Base-by-base conservation (phyloP, 2,329 filamentous ascomycete species). In the Talaromyces sp. region DNA sequence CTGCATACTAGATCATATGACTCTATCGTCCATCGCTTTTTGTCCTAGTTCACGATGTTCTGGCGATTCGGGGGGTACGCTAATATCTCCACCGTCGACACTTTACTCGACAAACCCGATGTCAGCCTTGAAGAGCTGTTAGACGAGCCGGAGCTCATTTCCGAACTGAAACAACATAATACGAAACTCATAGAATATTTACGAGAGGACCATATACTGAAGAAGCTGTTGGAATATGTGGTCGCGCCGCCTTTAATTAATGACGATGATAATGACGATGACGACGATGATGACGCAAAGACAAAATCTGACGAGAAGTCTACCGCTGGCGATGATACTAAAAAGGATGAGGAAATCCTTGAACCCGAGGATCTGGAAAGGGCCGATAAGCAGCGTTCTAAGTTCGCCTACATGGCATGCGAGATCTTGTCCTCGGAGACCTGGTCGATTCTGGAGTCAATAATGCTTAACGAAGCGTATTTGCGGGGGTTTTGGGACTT, bases 21-120 rank as follows among this genome's bases (percentile, higher is more conserved):
- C 71, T 74, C 68, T 71, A 72, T 72, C 69, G 69, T 70, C 65
- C 69, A 68, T 68, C 71, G 72, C 72, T 73, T 19, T 45, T 61
- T 66, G 49, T 66, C 50, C 59, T 56, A 79, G 72, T 75, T 74
- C 89, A 94, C 80, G 84, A 99, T 99, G 95, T 99, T 99, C 82
- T 99, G 95, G 95, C 90, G 94, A 82, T 99, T 98, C 86, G 94
- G 95, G 86, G 93, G 93, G 76, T 98, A 98, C 86, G 92, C 93
- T 85, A 96, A 92, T 85, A 90, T 97, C 81, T 97, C 94, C 74
- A 90, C 93, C 76, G 92, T 99, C 80, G 95, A 98, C 81, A 93
- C 90, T 72, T 91, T 99, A 75, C 92, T 99, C 78, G 95, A 99
- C 78, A 97, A 97, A 80, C 89, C 87, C 72, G 91, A 97, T 80